Base-by-base conservation (phyloP, 148 eudicot species). In the Rhododendron williamsianum region DNA sequence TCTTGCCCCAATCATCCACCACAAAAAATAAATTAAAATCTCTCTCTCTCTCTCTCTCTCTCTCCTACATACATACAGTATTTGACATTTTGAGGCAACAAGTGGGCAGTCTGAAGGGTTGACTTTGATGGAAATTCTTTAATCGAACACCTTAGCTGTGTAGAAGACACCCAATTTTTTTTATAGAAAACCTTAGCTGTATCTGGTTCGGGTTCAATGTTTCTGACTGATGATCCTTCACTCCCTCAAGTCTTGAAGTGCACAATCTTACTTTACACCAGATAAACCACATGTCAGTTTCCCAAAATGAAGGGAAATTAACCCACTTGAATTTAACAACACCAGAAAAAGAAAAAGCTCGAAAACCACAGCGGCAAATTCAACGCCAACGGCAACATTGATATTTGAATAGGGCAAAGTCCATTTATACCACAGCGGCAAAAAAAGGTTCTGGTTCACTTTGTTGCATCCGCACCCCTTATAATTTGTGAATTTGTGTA, bases 141-240 rank as follows among this genome's bases (percentile, higher is more conserved):
- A 74, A 51, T 36, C 36, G 12, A 72, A 83, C 0, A 41, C 45
- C 45, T 48, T 15, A 82, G n/a, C 73, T 81, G 74, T 76, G 81
- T 85, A 1, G 87, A 80, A 63, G 58, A 84, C 15, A 84, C 56
- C 4, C n/a, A 13, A 1, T 51, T 18, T 48, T 48, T 58, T 19
- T 25, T 45, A 27, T 12, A 38, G 30, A 21, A 73, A 76, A 71
- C 11, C 58, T 82, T 82, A 84, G 84, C 83, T 85, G 85, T 86
- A 89, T 82, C 88, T 86, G 78, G 84, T 16, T 87, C 56, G 86
- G 86, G 86, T 84, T 84, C 74, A 35, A 21, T 65, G 56, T 36
- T 54, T 79, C 30, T 36, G 38, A 56, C 23, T 56, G 45, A 10
- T 9, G 51, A 11, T 11, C 10, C 56, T 51, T 51, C 18, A 10